Percentiles rank a stretch among this genome's conserved stretches.
phyloP scores from a whole-genome alignment of 805 yeast species.

The Pichia scutulata region DNA sequence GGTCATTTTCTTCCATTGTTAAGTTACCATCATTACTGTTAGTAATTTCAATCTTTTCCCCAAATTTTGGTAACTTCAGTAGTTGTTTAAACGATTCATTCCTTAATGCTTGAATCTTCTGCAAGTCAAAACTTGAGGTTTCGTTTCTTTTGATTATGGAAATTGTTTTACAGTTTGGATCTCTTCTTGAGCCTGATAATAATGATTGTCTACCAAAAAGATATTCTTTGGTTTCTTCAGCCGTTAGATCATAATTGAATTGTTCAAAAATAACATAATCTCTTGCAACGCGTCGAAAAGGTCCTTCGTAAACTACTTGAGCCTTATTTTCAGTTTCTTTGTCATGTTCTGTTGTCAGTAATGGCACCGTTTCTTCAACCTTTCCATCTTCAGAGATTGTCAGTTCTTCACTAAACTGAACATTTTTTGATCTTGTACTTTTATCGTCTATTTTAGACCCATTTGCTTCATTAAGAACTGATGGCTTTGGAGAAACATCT shows the following conservation, averaged over 20 bases:
- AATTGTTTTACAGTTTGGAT: slow-evolving; percentile 43
- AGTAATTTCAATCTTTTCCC: slow-evolving; percentile 41
- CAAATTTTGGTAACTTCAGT: slow-evolving; percentile 52
- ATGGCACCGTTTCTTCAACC: background rate
- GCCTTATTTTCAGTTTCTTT: background rate
- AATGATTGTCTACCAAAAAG: slow-evolving; percentile 58
- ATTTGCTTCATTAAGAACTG: background rate
- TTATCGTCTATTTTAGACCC: background rate
- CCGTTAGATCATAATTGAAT: slow-evolving; percentile 29
- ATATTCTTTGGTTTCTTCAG: slow-evolving; percentile 28
- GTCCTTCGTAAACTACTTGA: slow-evolving; percentile 59
- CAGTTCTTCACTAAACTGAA: background rate
- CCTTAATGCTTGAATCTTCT: slow-evolving; percentile 19
- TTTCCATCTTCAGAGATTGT: background rate
- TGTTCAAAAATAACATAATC: slow-evolving; percentile 49
- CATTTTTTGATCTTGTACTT: background rate
- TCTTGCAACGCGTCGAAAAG: slow-evolving; percentile 51
- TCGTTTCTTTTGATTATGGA: slow-evolving; percentile 23
- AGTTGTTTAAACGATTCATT: slow-evolving; percentile 34
- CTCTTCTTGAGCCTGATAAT: slow-evolving; percentile 44
- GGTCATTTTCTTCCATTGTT: slow-evolving; percentile 25
- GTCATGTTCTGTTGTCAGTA: background rate
- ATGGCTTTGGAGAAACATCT: background rate
- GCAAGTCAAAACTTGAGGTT: slow-evolving; percentile 21
- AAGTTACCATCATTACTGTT: slow-evolving; percentile 36